Base-by-base conservation (phyloP, 106 monocot species). In the Allium sativum region DNA sequence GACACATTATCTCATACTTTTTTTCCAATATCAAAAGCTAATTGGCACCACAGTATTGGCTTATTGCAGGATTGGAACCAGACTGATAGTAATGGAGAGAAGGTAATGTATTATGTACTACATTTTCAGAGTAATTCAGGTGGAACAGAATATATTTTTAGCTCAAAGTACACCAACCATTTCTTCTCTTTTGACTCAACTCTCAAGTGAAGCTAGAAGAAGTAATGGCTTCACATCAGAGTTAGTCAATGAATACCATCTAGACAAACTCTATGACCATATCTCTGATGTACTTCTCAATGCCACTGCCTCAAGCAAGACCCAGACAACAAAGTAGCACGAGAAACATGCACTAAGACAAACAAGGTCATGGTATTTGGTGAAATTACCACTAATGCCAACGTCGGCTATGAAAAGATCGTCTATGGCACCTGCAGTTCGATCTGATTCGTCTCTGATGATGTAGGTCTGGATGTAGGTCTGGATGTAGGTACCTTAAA, bases 361-460 rank as follows among this genome's bases (percentile, higher is more conserved):
- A 75, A 75, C 75, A 75, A 69, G 75, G 75, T 75, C 48, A 75
- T 75, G 75, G 75, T 75, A 17, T 75, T 75, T 18, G 76, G 70
- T 12, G 76, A 76, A 70, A 76, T 76, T 65, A 76, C 76, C 48
- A 76, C 76, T 59, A 76, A 76, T 68, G 75, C 75, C 40, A 48
- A 31, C 7, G 69, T 75, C 15, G 69, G 69, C 69, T 75, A 75
- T 31, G 76, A 76, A 57, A 70, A 76, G 76, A 76, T 76, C 18
- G 76, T 70, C 21, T 70, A 70, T 21, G 70, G 65, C 56, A 75
- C 75, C 44, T 75, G 75, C 68, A 68, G 75, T 13, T 18, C 5
- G 48, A 75, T 75, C 12, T 70, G 76, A 1, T 76, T 76, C 44
- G 42, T 51, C 15, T 76, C 76, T 7, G 70, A 65, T 40, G 76